Evolutionary conservation across 805 yeast species (phyloP), one percentile per base, ranked within the genome.

Genomic region (Schwanniomyces vanrijiae): DNA sequence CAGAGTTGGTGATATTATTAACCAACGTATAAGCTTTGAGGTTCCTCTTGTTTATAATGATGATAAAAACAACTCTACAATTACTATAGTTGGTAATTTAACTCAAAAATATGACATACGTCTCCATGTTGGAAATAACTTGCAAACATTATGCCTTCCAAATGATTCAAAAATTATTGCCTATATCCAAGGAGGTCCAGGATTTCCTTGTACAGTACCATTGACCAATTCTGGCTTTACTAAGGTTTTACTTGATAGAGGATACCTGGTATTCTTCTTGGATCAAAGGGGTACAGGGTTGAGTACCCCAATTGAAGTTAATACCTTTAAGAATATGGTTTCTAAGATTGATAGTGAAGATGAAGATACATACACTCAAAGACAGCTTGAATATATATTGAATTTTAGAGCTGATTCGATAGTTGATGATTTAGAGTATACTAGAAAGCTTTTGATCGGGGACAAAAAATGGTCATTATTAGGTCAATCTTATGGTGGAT

Each of bases 231-330:
- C 68, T 1, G 71, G 74, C 1, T 58, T 55, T 41, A 62, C 71
- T n/a, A 69, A 74, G 39, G 65, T 60, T 25, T 58, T 76, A 40
- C 33, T 76, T 8, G 73, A 69, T 11, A 60, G 62, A 33, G 80
- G 77, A 2, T 75, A 66, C 52, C 72, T 71, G 55, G 61, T 77
- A 5, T 59, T 81, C 11, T 73, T 68, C 35, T 60, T 78, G 41
- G 86, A 81, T 62, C 86, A 81, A 56, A 61, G 86, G 55, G 86
- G 86, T n/a, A 81, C 86, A 0, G 86, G 86, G 0, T 58, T 76
- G 21, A 75, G 82, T 40, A 64, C 76, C 3, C 75, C 81, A 0
- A 56, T 82, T 16, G 79, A 77, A 40, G 56, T 62, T 2, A 55
- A 51, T 2, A 56, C 65, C 6, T 55, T 71, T 31, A 49, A 52